Evolutionary conservation across 2,329 filamentous ascomycete genomes (phyloP).

Genomic region (Beauveria scarabaeidicola): DNA sequence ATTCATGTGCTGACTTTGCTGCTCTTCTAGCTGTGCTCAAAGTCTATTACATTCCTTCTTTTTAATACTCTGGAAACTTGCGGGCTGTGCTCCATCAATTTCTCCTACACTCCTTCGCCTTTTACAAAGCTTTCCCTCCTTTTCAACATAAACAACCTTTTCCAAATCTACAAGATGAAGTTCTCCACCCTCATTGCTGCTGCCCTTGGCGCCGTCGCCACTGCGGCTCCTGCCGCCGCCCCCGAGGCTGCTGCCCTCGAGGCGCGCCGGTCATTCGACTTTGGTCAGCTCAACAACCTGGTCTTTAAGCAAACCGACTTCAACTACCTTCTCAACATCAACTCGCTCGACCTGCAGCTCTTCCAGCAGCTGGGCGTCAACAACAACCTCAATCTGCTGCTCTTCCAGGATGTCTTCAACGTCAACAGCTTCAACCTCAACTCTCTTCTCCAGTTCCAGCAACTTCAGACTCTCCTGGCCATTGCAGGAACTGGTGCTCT

Average conservation of each 20-base stretch:
- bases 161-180: conserved; percentile 32
- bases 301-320: conserved; percentile 31
- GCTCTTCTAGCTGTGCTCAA: conserved; percentile 6
- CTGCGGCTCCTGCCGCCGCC: conserved; percentile 32
- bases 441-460: conserved; percentile 31
- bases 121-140: conserved; percentile 12
- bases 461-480: conserved; percentile 31
- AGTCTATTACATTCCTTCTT: conserved; percentile 14
- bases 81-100: conserved; percentile 18
- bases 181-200: conserved; percentile 35
- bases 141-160: conserved; percentile 9
- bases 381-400: conserved; percentile 37
- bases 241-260: conserved; percentile 25
- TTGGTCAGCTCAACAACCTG: conserved; percentile 32
- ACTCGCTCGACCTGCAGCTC: conserved; percentile 35
- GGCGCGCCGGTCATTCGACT: conserved; percentile 29
- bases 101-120: conserved; percentile 20
- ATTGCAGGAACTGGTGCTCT: conserved; percentile 23
- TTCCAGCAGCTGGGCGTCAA: conserved; percentile 30
- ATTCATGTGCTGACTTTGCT: background rate
- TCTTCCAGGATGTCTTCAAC: conserved; percentile 34
- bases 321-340: conserved; percentile 39
- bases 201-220: conserved; percentile 35
- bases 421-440: conserved; percentile 32
- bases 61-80: conserved; percentile 12